These are phyloP conservation scores for Fusarium tjaetaba DNA, from an alignment of 2,329 filamentous ascomycete genomes.

Conservation along the genomic window DNA sequence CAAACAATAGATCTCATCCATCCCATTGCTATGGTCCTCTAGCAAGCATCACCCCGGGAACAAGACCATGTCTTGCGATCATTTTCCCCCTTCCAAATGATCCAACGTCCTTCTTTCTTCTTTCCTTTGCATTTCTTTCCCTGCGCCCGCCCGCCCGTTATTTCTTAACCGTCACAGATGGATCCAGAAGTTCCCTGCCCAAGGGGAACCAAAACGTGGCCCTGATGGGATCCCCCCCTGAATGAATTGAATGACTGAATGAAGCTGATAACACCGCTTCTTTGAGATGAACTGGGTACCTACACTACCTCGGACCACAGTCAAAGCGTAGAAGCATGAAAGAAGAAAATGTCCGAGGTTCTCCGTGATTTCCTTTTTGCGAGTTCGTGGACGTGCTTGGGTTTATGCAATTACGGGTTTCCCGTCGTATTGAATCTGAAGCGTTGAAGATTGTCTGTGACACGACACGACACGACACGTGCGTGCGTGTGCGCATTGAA, in stretches of 20 bases:
- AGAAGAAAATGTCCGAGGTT: conserved; percentile 8
- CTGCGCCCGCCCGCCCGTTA: conserved; percentile 9
- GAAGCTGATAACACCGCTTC: not conserved
- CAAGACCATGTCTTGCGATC: conserved; percentile 4
- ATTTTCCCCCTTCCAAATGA: conserved; percentile 14
- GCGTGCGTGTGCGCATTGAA: not conserved
- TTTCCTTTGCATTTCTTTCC: not conserved
- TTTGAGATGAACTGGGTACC: not conserved
- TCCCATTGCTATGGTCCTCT: conserved; percentile 36
- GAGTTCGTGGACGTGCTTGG: not conserved
- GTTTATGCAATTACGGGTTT: conserved; percentile 19
- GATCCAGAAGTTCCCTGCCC: conserved; percentile 14
- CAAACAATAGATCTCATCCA: conserved; percentile 17
- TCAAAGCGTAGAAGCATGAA: conserved; percentile 15
- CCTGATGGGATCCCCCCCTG: conserved; percentile 27
- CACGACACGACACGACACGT: not conserved
- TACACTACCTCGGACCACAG: not conserved
- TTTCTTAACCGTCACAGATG: conserved; percentile 5
- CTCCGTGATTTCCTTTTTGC: not conserved
- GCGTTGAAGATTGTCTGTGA: conserved; percentile 8
- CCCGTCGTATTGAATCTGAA: conserved; percentile 1
- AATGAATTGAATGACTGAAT: not conserved
- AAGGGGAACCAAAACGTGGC: not conserved
- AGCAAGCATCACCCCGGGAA: conserved; percentile 38
- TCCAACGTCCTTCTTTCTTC: not conserved